Evolutionary conservation across 768 basidiomycete species (phyloP).

Genomic region (Suillus placidus): DNA sequence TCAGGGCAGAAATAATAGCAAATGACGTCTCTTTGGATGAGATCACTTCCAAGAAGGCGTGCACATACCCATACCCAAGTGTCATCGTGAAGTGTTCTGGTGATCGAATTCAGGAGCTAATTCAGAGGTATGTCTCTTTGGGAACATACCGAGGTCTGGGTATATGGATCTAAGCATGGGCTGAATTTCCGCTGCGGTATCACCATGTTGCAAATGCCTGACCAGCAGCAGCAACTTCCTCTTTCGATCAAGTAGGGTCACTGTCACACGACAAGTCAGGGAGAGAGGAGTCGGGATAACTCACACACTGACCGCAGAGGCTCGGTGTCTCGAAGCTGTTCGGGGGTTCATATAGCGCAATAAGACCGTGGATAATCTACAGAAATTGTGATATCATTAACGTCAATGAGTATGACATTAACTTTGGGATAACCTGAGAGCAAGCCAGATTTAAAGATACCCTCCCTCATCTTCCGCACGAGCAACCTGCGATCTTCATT

Average conservation of each 20-base stretch:
- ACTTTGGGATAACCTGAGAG: conserved; percentile 63
- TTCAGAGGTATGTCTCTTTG: not conserved
- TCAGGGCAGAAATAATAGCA: conserved; percentile 58
- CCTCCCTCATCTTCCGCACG: conserved; percentile 59
- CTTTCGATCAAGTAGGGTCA: conserved; percentile 36
- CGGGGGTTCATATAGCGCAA: too few species aligned
- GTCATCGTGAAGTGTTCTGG: conserved; percentile 58
- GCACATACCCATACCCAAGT: conserved; percentile 59
- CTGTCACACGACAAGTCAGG: too few species aligned
- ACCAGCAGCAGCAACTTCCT: conserved; percentile 47
- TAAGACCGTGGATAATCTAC: conserved; percentile 57
- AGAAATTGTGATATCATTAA: not conserved
- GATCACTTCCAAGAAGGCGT: conserved; percentile 50
- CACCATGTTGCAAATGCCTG: conserved; percentile 52
- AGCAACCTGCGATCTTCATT: conserved; percentile 44
- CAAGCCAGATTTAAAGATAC: conserved; percentile 62
- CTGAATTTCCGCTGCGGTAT: conserved; percentile 52
- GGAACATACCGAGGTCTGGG: conserved; percentile 61
- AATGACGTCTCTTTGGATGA: conserved; percentile 60
- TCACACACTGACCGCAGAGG: too few species aligned
- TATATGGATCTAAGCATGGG: conserved; percentile 51
- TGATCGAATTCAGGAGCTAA: conserved; percentile 3
- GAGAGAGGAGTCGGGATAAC: too few species aligned
- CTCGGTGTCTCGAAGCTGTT: too few species aligned
- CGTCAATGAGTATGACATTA: not conserved